Evolutionary conservation across 2,329 filamentous ascomycete genomes (phyloP).

Genomic region (Xylaria sp.): DNA sequence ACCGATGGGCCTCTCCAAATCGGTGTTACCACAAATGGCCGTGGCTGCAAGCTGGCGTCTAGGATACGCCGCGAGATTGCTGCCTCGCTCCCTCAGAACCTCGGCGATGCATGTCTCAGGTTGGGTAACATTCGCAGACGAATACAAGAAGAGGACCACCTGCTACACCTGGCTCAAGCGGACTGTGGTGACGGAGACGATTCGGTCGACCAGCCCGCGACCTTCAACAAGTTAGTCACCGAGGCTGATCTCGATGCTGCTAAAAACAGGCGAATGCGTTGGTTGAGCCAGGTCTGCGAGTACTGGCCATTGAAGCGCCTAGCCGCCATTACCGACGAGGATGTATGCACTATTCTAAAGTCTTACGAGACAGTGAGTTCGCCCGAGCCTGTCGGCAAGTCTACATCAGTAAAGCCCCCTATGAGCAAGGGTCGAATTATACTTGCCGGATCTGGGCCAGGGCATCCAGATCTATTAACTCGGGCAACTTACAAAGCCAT

Average conservation of each 20-base stretch:
- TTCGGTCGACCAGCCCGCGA: constrained; percentile 78
- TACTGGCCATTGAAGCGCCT: constrained; percentile 94
- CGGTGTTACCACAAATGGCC: constrained; percentile 93
- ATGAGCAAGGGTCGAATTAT: constrained; percentile 74
- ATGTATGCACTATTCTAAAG: constrained; percentile 80
- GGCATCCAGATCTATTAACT: constrained; percentile 91
- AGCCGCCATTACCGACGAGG: constrained; percentile 80
- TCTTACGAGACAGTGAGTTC: constrained; percentile 66
- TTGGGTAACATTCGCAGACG: constrained; percentile 78
- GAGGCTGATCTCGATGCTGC: constrained; percentile 78
- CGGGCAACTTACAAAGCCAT: constrained; percentile 83
- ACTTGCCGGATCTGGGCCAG: constrained; percentile 90
- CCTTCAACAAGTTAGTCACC: constrained; percentile 84
- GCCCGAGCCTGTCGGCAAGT: constrained; percentile 36
- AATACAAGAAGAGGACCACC: constrained; percentile 79
- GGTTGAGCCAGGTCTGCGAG: constrained; percentile 96
- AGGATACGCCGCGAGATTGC: constrained; percentile 90
- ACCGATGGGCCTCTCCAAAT: constrained; percentile 92
- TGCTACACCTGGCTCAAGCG: constrained; percentile 49
- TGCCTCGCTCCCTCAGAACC: constrained; percentile 76
- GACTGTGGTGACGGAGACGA: constrained; percentile 62
- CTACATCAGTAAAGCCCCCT: constrained; percentile 27
- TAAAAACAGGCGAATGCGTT: constrained; percentile 86
- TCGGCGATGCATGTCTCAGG: constrained; percentile 81
- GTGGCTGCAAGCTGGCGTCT: constrained; percentile 92